Percentiles rank a stretch among this genome's conserved stretches.
Conservation (phyloP, 129 eudicot genomes). For the Apium graveolens region DNA sequence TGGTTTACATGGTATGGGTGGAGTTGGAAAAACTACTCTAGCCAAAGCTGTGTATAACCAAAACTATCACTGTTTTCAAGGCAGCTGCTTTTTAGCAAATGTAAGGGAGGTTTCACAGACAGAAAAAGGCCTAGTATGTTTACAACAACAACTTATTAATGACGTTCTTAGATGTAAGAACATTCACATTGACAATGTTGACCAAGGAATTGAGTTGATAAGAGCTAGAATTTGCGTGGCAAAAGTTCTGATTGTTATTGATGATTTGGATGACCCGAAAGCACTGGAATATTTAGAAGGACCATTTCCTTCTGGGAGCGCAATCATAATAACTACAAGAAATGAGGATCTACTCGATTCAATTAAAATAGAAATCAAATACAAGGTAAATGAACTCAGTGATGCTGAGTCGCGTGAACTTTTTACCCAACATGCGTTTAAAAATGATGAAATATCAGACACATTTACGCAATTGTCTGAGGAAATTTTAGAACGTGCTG, state of each 20-base stretch:
- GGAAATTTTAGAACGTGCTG: slow-evolving; percentile 9
- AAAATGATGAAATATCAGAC: not conserved
- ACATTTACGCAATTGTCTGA: slow-evolving; percentile 1
- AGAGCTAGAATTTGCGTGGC: not conserved
- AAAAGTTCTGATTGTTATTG: slow-evolving; percentile 12
- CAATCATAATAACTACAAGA: slow-evolving; percentile 22
- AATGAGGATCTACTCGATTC: slow-evolving; percentile 15
- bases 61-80: not conserved
- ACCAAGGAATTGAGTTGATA: not conserved
- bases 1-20: slow-evolving; percentile 25
- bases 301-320: slow-evolving; percentile 11
- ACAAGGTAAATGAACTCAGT: slow-evolving; percentile 11
- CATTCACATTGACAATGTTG: not conserved
- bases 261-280: not conserved
- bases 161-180: not conserved
- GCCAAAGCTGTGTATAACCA: slow-evolving; percentile 9
- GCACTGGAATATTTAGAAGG: slow-evolving; percentile 6
- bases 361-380: slow-evolving; percentile 8
- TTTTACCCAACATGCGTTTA: slow-evolving; percentile 23
- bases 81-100: slow-evolving; percentile 10
- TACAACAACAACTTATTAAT: slow-evolving; percentile 10
- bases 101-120: slow-evolving; percentile 12
- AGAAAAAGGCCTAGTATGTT: not conserved
- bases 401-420: slow-evolving; percentile 21
- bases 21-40: slow-evolving; percentile 27